Conservation (phyloP, 2,329 filamentous ascomycete species). For the Chaetomiaceae sp. region DNA sequence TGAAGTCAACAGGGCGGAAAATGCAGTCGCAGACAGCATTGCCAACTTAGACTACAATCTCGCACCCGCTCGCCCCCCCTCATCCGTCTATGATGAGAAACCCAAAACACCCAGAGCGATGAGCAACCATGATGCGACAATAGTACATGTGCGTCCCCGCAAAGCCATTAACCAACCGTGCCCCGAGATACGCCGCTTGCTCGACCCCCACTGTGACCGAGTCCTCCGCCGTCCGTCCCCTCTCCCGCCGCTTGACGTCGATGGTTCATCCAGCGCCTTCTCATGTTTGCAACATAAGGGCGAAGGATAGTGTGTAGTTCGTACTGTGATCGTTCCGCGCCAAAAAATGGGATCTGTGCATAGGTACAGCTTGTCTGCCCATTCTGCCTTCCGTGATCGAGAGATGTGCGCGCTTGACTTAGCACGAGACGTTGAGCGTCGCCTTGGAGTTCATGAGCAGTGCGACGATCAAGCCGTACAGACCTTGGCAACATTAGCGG, state of each 20-base stretch:
- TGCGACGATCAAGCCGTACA: constrained; percentile 97
- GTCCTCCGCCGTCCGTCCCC: background rate
- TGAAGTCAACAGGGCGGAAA: background rate
- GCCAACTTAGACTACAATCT: constrained; percentile 35
- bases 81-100: constrained; percentile 43
- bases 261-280: background rate
- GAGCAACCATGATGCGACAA: constrained; percentile 41
- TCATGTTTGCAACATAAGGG: background rate
- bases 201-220: constrained; percentile 13
- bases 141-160: constrained; percentile 44
- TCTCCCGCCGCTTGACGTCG: background rate
- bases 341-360: constrained; percentile 13
- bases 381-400: constrained; percentile 17
- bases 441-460: constrained; percentile 99
- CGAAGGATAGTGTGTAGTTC: constrained; percentile 14
- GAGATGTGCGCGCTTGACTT: constrained; percentile 29
- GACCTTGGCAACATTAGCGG: constrained; percentile 52
- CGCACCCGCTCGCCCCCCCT: constrained; percentile 34
- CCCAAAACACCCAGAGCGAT: constrained; percentile 33
- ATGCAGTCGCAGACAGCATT: constrained; percentile 17
- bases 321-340: constrained; percentile 21
- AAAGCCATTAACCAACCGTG: constrained; percentile 25
- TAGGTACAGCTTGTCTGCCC: constrained; percentile 35
- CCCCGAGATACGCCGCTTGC: constrained; percentile 21
- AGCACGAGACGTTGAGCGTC: constrained; percentile 56